Evolutionary conservation across 2,329 filamentous ascomycete species (phyloP).

Genomic region (Trichophaea hybrida): DNA sequence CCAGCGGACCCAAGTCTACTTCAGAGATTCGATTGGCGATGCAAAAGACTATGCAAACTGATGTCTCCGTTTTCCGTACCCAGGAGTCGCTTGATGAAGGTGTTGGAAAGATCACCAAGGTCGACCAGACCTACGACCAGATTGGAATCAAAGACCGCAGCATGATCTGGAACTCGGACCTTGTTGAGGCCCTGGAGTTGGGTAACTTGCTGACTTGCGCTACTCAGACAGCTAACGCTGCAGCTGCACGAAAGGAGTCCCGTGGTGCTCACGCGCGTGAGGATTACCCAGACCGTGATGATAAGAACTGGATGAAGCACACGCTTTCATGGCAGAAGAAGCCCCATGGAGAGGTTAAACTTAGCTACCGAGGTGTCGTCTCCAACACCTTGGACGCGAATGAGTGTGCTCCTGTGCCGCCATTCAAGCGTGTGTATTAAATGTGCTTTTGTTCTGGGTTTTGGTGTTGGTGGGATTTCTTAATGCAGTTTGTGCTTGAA

Average conservation of each 20-base stretch:
- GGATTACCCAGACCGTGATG: conserved; percentile 90
- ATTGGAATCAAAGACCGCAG: conserved; percentile 94
- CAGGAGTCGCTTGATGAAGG: conserved; percentile 88
- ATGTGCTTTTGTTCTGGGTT: background rate
- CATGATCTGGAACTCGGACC: conserved; percentile 99
- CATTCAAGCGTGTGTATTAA: conserved; percentile 89
- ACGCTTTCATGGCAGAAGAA: conserved; percentile 90
- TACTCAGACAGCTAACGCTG: conserved; percentile 78
- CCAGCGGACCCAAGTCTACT: conserved; percentile 73
- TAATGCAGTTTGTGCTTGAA: background rate
- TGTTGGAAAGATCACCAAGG: conserved; percentile 71
- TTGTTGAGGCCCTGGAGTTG: conserved; percentile 90
- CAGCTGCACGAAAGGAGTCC: conserved; percentile 90
- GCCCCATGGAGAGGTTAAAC: conserved; percentile 73
- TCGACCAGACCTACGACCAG: conserved; percentile 65
- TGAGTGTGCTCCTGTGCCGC: conserved; percentile 91
- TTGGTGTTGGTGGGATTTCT: conserved; percentile 3
- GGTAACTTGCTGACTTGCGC: conserved; percentile 89
- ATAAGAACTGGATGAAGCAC: conserved; percentile 59
- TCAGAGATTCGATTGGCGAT: conserved; percentile 78
- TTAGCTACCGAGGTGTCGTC: conserved; percentile 74
- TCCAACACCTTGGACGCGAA: conserved; percentile 76
- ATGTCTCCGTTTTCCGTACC: conserved; percentile 91
- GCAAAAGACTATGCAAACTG: conserved; percentile 97
- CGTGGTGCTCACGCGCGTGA: conserved; percentile 94